Percentiles rank a stretch among this genome's conserved stretches.
phyloP scores from a whole-genome alignment of 2,329 filamentous ascomycete species.

The Pseudofabraea citricarpa region DNA sequence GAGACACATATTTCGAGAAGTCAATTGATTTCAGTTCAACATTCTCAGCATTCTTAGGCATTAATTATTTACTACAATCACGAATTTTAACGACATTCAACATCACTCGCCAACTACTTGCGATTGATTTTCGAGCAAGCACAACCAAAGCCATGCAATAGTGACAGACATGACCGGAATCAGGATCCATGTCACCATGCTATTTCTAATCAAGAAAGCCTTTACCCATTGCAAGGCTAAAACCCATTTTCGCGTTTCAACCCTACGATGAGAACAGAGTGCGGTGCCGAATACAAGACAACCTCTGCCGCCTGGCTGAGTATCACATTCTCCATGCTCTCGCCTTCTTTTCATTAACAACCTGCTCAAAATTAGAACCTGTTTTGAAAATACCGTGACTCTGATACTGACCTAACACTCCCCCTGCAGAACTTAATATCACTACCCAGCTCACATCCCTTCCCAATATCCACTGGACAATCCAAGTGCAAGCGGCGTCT shows the following conservation, averaged over 20 bases:
- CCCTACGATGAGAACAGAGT: slow-evolving; percentile 16
- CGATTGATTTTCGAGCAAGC: neutral
- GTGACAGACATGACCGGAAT: slow-evolving; percentile 10
- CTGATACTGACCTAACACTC: slow-evolving; percentile 51
- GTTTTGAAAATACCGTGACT: too few relatives aligned
- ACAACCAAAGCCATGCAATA: slow-evolving; percentile 8
- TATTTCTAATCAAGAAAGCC: neutral
- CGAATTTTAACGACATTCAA: too few relatives aligned
- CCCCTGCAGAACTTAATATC: slow-evolving; percentile 57
- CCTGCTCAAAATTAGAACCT: too few relatives aligned
- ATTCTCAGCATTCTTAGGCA: too few relatives aligned
- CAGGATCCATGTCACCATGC: slow-evolving; percentile 12
- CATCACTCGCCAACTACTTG: too few relatives aligned
- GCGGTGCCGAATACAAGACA: slow-evolving; percentile 24
- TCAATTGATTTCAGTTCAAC: too few relatives aligned
- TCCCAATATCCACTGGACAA: slow-evolving; percentile 49
- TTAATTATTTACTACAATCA: too few relatives aligned
- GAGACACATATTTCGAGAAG: too few relatives aligned
- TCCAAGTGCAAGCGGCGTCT: slow-evolving; percentile 59
- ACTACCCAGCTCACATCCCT: slow-evolving; percentile 51
- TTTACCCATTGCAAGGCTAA: neutral
- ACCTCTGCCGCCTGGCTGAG: slow-evolving; percentile 19
- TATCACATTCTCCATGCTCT: slow-evolving; percentile 56
- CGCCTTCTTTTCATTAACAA: slow-evolving; percentile 54
- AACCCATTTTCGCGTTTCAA: neutral